A percentile compares a stretch with the other conserved stretches of the same genome.
Conservation (phyloP, 164 flowering plant species). For the Dillenia turbinata region DNA sequence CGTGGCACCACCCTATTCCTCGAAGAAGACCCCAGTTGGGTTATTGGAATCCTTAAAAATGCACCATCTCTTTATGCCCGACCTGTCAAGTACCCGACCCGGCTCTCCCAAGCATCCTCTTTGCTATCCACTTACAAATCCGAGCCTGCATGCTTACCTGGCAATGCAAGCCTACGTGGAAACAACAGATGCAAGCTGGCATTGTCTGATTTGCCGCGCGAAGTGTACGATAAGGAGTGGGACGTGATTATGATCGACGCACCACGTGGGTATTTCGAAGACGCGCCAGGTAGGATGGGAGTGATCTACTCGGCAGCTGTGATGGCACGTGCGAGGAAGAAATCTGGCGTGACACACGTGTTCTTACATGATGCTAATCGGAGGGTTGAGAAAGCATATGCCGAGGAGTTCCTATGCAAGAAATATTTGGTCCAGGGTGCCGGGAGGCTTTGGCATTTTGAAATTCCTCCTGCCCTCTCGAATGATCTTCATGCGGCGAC, state of each 20-base stretch:
- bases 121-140: constrained; percentile 26
- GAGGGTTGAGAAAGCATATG: constrained; percentile 57
- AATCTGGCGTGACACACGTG: constrained; percentile 60
- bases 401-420: constrained; percentile 57
- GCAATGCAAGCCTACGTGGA: constrained; percentile 22
- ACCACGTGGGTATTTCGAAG: constrained; percentile 59
- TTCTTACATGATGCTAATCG: constrained; percentile 77
- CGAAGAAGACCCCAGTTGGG: constrained; percentile 76
- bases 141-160: constrained; percentile 37
- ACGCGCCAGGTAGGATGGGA: constrained; percentile 81
- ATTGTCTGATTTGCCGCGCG: constrained; percentile 38
- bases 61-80: constrained; percentile 45
- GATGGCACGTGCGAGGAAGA: constrained; percentile 56
- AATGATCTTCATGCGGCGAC: too few species aligned
- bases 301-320: constrained; percentile 73
- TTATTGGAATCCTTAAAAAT: constrained; percentile 37
- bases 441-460: constrained; percentile 69
- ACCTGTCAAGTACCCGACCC: constrained; percentile 52
- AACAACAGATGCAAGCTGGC: constrained; percentile 50
- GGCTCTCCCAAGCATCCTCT: constrained; percentile 43
- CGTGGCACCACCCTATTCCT: constrained; percentile 38
- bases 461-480: constrained; percentile 33
- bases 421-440: constrained; percentile 41
- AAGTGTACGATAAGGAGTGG: constrained; percentile 70
- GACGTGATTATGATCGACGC: constrained; percentile 88